Conservation (phyloP, 371 early-diverging fungal genomes). For the Smittium culicis region DNA sequence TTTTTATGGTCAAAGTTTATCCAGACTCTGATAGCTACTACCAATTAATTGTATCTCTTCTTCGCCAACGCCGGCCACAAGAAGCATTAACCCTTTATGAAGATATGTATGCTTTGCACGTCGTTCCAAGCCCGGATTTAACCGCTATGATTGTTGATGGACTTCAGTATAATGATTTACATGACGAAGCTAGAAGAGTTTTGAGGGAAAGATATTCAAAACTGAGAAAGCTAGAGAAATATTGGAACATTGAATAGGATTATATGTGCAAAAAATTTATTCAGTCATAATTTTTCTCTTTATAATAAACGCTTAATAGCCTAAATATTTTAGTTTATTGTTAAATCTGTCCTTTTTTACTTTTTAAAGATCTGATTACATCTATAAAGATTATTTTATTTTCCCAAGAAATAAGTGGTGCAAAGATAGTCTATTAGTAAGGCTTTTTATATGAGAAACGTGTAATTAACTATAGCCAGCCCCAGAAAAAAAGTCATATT, state of each 20-base stretch:
- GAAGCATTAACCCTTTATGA: constrained; percentile 8
- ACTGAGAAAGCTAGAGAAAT: background rate
- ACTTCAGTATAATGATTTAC: background rate
- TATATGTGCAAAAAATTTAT: background rate
- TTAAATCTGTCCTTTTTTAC: too few species aligned
- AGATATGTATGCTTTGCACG: background rate
- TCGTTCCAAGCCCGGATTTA: background rate
- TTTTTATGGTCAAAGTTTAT: background rate
- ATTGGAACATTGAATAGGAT: background rate
- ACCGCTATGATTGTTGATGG: constrained; percentile 5
- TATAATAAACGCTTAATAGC: too few species aligned
- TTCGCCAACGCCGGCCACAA: background rate
- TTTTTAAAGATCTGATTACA: too few species aligned
- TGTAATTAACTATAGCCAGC: too few species aligned
- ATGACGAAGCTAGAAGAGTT: background rate
- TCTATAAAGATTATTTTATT: too few species aligned
- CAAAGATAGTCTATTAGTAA: too few species aligned
- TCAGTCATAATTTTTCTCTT: too few species aligned
- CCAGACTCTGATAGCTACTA: constrained; percentile 1
- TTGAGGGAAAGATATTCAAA: background rate
- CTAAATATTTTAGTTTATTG: too few species aligned
- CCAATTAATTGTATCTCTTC: background rate
- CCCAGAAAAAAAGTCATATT: too few species aligned
- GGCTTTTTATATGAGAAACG: too few species aligned
- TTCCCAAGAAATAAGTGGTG: too few species aligned